Evolutionary conservation across 2,329 filamentous ascomycete species (phyloP), one percentile per base, ranked within the genome.

Genomic region (Torrubiella hemipterigena): DNA sequence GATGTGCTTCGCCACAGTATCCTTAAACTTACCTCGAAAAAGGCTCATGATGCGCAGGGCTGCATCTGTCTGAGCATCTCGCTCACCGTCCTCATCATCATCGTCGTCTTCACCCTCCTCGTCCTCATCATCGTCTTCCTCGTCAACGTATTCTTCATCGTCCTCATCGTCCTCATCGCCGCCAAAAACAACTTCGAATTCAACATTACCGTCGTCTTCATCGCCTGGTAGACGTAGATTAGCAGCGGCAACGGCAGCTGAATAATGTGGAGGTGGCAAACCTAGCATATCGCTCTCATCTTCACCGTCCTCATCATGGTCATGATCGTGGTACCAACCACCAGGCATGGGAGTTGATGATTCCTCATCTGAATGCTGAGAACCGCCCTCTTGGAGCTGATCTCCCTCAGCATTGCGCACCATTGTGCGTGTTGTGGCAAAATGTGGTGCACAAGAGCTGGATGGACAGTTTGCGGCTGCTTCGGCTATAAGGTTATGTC

Each of bases 61-160:
- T 18, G 39, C 35, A 3, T 25, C 21, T 7, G 38, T 36, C 18
- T 42, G 42, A 9, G 38, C 39, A 10, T 40, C 37, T 7, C 56
- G 47, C 12, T 55, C 52, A 7, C 53, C 52, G 5, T 58, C 55
- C 13, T 59, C 53, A 3, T 58, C 49, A 14, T 60, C 38, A 19
- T 46, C 40, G 21, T 45, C 39, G 7, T 46, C 44, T 15, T 47
- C 44, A 11, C 46, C 39, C 4, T 43, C 42, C 12, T 41, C 45
- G 6, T 47, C 45, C 3, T 49, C 51, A 6, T 46, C 43, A 4
- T 46, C 38, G 2, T 47, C 36, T 0, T 42, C 44, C 3, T 41
- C 45, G 8, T 42, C 41, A 8, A 43, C 43, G 4, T 47, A 38
- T 2, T 45, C 43, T 0, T 40, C 42, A n/a, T 38, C 37, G 15